Base-by-base conservation (phyloP, 106 monocot species). In the Acorus calamus region DNA sequence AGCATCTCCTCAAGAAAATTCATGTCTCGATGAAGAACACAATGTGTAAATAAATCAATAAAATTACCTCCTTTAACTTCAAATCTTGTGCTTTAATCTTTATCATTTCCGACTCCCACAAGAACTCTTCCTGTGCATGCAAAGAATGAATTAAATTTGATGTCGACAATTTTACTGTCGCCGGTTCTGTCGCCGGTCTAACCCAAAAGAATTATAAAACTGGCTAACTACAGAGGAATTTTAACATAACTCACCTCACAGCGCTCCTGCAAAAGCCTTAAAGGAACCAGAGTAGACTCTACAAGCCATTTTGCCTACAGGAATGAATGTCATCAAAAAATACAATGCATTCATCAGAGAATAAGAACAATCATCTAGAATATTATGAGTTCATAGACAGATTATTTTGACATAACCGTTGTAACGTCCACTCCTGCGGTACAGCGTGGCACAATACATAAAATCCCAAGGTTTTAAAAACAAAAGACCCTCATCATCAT, bases 11-110 rank as follows among this genome's bases (percentile, higher is more conserved):
- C 28, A 28, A 28, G 28, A 28, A 28, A 28, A 28, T 28, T 28
- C 1, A 28, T 28, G 28, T 28, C 28, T 28, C 28, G 28, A 28
- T 28, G 28, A 28, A 28, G 28, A 28, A 47, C 2, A 53, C 42
- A 51, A 51, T 45, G 1, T 11, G 1, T 47, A 46, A n/a, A 44
- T 8, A 14, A 44, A 2, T 12, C 8, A 42, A 68, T 3, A 45
- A 56, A n/a, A 45, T 47, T 66, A 96, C 94, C 98, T 98, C 98
- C 77, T 88, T 98, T 49, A 83, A 66, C 74, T 92, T 98, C 49
- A 98, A 77, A 63, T 92, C 98, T 73, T 88, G 87, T 66, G 81
- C 88, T 71, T 92, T 98, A 53, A 81, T 67, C 71, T 81, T 92
- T 69, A 73, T 79, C 61, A 85, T 55, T 60, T 98, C 98, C 67